These are phyloP conservation scores for Pleodorina starrii DNA, from an alignment of 139 green algal genomes.

Conservation along the genomic window DNA sequence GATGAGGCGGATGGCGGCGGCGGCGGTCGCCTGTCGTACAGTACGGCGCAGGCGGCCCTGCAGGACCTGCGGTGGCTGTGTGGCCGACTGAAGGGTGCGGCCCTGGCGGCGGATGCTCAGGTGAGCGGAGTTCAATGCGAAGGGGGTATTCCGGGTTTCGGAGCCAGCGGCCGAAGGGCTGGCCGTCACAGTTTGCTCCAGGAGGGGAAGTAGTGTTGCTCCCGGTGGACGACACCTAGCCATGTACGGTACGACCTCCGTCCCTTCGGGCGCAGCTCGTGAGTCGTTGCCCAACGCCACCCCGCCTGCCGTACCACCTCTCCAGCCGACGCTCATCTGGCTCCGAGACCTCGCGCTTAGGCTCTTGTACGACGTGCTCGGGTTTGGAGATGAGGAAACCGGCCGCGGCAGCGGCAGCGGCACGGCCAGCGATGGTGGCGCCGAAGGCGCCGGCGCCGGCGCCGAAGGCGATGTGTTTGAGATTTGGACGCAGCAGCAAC, in stretches of 20 bases:
- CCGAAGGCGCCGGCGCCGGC: neutral
- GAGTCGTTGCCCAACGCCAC: too few species aligned
- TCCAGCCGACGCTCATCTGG: neutral
- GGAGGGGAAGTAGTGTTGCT: too few species aligned
- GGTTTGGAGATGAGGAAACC: neutral
- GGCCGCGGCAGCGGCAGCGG: neutral
- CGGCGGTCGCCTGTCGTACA: neutral
- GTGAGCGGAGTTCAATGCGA: too few species aligned
- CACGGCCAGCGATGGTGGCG: neutral
- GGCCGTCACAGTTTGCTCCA: too few species aligned
- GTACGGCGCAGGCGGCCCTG: neutral
- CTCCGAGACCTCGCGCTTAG: slow-evolving; percentile 27
- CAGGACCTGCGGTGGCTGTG: slow-evolving; percentile 35
- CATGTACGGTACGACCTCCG: too few species aligned
- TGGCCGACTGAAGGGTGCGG: neutral
- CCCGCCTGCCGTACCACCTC: too few species aligned
- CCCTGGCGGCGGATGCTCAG: too few species aligned
- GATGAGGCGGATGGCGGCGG: neutral
- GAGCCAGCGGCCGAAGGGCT: too few species aligned
- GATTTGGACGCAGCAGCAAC: too few species aligned
- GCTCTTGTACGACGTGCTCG: neutral
- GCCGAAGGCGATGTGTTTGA: neutral
- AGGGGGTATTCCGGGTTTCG: too few species aligned
- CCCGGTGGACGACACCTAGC: too few species aligned
- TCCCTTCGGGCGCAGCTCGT: too few species aligned